A percentile compares a stretch with the other conserved stretches of the same genome.
Evolutionary conservation across 495 filamentous ascomycete genomes (phyloP).

Genomic region (Penicillium coprophilum): DNA sequence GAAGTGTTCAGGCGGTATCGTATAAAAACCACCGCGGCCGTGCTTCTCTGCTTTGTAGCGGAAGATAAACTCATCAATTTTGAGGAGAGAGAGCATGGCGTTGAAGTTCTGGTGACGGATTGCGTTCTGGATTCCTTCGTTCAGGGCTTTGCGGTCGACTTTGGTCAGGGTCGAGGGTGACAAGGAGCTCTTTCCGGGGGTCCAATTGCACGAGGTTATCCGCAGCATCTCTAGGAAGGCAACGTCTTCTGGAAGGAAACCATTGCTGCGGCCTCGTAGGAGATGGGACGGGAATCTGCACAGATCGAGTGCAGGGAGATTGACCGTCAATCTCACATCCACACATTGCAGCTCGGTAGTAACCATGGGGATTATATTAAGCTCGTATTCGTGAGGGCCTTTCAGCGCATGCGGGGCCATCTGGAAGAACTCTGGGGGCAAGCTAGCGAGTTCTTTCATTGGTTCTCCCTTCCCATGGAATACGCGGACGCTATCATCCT

Average conservation of each 20-base stretch:
- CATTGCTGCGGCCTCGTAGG: conserved; percentile 27
- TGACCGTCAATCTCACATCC: neutral
- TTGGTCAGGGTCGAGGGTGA: neutral
- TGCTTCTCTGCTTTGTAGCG: conserved; percentile 18
- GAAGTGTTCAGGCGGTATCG: conserved; percentile 33
- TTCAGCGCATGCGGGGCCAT: neutral
- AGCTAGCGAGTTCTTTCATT: neutral
- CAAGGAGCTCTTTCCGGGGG: neutral
- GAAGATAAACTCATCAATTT: conserved; percentile 40
- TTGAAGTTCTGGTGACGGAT: conserved; percentile 29
- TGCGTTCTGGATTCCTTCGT: conserved; percentile 39
- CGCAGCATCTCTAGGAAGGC: conserved; percentile 40
- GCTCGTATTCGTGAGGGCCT: conserved; percentile 19
- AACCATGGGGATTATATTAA: conserved; percentile 27
- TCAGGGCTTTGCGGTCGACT: conserved; percentile 31
- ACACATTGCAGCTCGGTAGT: conserved; percentile 19
- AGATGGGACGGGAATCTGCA: conserved; percentile 26
- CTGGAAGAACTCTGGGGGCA: neutral
- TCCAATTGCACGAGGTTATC: conserved; percentile 27
- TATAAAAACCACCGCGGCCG: conserved; percentile 17
- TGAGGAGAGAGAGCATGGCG: conserved; percentile 39
- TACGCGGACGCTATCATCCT: conserved; percentile 9
- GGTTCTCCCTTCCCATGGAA: conserved; percentile 23
- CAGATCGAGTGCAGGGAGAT: conserved; percentile 21
- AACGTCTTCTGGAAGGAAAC: conserved; percentile 19